A percentile compares a stretch with the other conserved stretches of the same genome.
Evolutionary conservation across 345 rosid genomes (phyloP).

Genomic region (Acer yangbiense): DNA sequence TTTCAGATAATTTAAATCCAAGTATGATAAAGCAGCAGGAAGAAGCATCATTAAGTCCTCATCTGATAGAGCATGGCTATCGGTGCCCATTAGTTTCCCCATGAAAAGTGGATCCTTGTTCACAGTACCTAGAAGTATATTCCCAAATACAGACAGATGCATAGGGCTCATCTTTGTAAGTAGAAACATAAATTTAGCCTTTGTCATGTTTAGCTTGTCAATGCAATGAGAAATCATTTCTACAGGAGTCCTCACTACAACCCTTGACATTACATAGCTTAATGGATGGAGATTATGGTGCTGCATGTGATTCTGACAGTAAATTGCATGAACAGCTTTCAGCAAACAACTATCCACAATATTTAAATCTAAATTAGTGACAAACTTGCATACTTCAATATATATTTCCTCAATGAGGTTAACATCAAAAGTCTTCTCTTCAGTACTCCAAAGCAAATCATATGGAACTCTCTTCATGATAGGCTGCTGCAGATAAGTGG

Average conservation of each 20-base stretch:
- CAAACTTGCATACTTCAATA: constrained; percentile 51
- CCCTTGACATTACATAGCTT: constrained; percentile 51
- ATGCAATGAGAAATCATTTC: constrained; percentile 66
- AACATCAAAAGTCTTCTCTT: constrained; percentile 46
- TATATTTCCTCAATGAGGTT: constrained; percentile 65
- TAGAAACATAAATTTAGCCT: constrained; percentile 64
- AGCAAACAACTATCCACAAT: constrained; percentile 67
- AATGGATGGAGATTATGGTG: constrained; percentile 55
- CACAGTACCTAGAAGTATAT: constrained; percentile 40
- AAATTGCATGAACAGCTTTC: constrained; percentile 50
- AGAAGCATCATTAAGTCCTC: constrained; percentile 67
- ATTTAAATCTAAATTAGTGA: constrained; percentile 45
- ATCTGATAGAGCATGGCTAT: constrained; percentile 45
- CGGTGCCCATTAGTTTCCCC: constrained; percentile 19
- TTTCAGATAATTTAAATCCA: constrained; percentile 44
- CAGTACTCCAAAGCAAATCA: constrained; percentile 58
- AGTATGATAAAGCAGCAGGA: constrained; percentile 66
- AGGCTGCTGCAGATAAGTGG: constrained; percentile 55
- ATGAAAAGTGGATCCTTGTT: constrained; percentile 20
- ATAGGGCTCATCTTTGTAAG: constrained; percentile 73
- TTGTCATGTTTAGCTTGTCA: constrained; percentile 43
- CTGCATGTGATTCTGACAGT: constrained; percentile 38
- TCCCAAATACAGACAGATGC: constrained; percentile 71
- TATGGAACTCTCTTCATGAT: constrained; percentile 37
- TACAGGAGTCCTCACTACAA: constrained; percentile 55